Evolutionary conservation across 1,139 yeast species (phyloP).

Genomic region (Sugiyamaella castrensis): DNA sequence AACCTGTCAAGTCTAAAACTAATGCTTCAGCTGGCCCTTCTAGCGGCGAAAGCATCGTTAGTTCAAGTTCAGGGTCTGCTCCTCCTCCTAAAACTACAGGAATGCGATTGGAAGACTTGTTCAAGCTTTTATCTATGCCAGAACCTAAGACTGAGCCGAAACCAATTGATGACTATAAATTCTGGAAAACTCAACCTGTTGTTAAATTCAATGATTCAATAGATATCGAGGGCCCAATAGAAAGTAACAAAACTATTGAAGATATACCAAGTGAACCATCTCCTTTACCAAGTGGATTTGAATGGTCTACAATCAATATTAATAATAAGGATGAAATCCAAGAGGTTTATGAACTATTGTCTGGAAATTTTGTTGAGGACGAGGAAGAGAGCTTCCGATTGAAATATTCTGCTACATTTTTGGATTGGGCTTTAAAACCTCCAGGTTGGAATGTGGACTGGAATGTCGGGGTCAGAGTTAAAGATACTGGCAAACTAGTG

Average conservation of each 20-base stretch:
- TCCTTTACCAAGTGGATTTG: constrained; percentile 73
- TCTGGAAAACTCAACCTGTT: constrained; percentile 99
- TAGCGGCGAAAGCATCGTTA: too few relatives aligned
- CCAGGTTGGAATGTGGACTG: constrained; percentile 91
- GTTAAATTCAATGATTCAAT: constrained; percentile 66
- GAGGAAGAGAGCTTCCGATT: constrained; percentile 89
- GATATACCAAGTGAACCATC: constrained; percentile 71
- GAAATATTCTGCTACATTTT: constrained; percentile 77
- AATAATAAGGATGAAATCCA: constrained; percentile 54
- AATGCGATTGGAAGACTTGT: constrained; percentile 41
- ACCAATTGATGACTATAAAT: constrained; percentile 86
- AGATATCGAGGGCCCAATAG: constrained; percentile 80
- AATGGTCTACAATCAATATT: constrained; percentile 82
- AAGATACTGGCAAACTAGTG: constrained; percentile 68
- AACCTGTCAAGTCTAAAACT: too few relatives aligned
- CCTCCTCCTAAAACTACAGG: constrained; percentile 26
- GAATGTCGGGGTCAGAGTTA: constrained; percentile 92
- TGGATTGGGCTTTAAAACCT: constrained; percentile 90
- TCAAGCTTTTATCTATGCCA: constrained; percentile 37
- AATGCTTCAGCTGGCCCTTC: too few relatives aligned
- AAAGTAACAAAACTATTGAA: constrained; percentile 56
- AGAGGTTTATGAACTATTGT: constrained; percentile 74
- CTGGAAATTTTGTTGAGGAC: constrained; percentile 93
- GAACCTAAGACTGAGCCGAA: constrained; percentile 36
- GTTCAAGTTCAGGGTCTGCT: too few relatives aligned